phyloP scores from a whole-genome alignment of 345 rosid genomes.

The Orychophragmus violaceus region DNA sequence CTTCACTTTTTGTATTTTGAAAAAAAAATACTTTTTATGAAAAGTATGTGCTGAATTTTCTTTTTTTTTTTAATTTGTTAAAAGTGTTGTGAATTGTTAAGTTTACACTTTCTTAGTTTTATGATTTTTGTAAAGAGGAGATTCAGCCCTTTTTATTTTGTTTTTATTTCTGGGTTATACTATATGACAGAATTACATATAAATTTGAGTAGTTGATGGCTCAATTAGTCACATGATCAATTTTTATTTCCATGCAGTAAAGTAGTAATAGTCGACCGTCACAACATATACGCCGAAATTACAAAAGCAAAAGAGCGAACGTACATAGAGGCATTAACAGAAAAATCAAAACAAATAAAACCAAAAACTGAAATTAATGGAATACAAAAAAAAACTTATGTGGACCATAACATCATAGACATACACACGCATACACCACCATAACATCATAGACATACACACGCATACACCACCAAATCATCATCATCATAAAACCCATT shows the following conservation, averaged over 20 bases:
- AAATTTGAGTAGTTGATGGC: too few species aligned
- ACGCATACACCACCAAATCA: not conserved
- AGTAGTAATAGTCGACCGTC: not conserved
- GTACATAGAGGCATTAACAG: not conserved
- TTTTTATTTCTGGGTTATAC: too few species aligned
- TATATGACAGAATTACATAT: too few species aligned
- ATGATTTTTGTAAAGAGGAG: not conserved
- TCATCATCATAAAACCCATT: not conserved
- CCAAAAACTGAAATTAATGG: not conserved
- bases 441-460: not conserved
- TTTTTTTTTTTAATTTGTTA: too few species aligned
- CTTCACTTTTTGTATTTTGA: not conserved
- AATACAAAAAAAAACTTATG: not conserved
- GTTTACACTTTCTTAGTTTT: not conserved
- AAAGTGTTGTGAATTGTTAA: not conserved
- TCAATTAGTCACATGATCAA: too few species aligned
- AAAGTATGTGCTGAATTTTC: too few species aligned
- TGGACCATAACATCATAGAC: not conserved
- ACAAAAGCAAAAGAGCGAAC: not conserved
- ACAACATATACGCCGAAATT: not conserved
- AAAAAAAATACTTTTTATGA: too few species aligned
- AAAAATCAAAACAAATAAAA: not conserved
- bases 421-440: not conserved
- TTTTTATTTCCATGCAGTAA: not conserved
- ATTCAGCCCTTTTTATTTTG: too few species aligned